Evolutionary conservation across 345 rosid genomes (phyloP), one percentile per base, ranked within the genome.

Genomic region (Moricandia arvensis): DNA sequence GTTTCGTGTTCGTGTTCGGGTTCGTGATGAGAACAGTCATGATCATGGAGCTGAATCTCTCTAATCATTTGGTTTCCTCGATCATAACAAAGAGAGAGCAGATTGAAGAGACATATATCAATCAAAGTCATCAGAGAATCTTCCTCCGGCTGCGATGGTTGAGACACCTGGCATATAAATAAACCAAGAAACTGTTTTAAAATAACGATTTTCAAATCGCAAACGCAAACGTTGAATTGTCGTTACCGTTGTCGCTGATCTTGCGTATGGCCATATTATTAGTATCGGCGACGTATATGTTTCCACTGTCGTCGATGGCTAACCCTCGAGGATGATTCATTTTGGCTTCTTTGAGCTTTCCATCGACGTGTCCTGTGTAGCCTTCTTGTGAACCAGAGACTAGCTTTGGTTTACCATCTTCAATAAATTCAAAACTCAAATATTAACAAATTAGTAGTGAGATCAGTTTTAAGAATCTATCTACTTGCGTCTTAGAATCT

Each of bases 231-330:
- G 47, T 21, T 60, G 7, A n/a, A 9, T 9, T 38, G 57, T 51
- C 30, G 55, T 73, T 81, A 93, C 99, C 99, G 13, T 89, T 72
- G 75, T 96, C 91, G 60, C 91, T 88, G 80, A 96, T 93, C 86
- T 96, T 96, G 83, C 98, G 87, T 77, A 96, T 88, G 73, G 88
- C 99, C 96, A 88, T 86, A 59, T 96, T 96, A 84, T 86, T 79
- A 7, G 93, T 86, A 83, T 96, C 99, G 0, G 99, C 98, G 31
- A 96, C 61, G 82, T 96, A 96, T 34, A 96, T 82, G 82, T 96
- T 96, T 81, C 99, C 98, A 65, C 92, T 84, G 67, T 87, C 90
- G 78, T 96, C 99, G 15, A 86, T 82, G 0, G 97, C 82, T 27
- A 93, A 76, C 71, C 97, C 99, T 83, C 86, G 86, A 4, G 98